These are phyloP conservation scores for Aaosphaeria arxii DNA, from an alignment of 2,329 filamentous ascomycete genomes.

Conservation along the genomic window DNA sequence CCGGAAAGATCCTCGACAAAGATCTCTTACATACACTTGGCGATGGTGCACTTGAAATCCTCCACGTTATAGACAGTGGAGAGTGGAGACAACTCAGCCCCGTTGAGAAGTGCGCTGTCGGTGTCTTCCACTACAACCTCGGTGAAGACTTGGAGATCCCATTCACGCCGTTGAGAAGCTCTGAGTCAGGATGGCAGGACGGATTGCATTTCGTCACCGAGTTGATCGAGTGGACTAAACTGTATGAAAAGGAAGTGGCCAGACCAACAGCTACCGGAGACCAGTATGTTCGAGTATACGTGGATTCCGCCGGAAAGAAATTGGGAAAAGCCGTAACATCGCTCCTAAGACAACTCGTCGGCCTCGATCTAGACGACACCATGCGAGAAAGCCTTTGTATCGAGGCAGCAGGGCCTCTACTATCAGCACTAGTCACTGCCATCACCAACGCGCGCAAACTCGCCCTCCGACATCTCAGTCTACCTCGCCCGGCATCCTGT, in stretches of 20 bases:
- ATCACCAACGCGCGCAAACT: constrained; percentile 3
- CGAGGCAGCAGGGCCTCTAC: constrained; percentile 3
- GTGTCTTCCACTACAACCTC: constrained; percentile 21
- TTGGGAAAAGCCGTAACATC: constrained; percentile 1
- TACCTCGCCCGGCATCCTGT: constrained; percentile 4
- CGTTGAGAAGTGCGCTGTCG: constrained; percentile 24
- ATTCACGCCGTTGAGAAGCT: constrained; percentile 19
- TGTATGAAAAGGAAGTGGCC: constrained; percentile 17
- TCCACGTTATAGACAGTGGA: constrained; percentile 12
- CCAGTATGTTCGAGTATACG: constrained; percentile 19
- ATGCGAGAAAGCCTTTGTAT: constrained; percentile 7
- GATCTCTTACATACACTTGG: constrained; percentile 17
- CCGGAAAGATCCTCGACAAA: constrained; percentile 15
- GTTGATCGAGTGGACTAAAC: constrained; percentile 17
- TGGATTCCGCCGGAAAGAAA: constrained; percentile 5
- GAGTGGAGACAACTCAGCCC: constrained; percentile 23
- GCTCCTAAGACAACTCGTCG: constrained; percentile 5
- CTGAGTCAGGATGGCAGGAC: constrained; percentile 16
- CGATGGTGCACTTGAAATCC: constrained; percentile 11
- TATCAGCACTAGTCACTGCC: constrained; percentile 1
- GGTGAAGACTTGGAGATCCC: constrained; percentile 27
- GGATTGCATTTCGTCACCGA: constrained; percentile 24
- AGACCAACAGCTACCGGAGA: constrained; percentile 20
- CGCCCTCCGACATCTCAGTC: constrained; percentile 3
- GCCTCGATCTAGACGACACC: constrained; percentile 6